Conservation (phyloP, 495 filamentous ascomycete species). For the Thermothielavioides terrestris region DNA sequence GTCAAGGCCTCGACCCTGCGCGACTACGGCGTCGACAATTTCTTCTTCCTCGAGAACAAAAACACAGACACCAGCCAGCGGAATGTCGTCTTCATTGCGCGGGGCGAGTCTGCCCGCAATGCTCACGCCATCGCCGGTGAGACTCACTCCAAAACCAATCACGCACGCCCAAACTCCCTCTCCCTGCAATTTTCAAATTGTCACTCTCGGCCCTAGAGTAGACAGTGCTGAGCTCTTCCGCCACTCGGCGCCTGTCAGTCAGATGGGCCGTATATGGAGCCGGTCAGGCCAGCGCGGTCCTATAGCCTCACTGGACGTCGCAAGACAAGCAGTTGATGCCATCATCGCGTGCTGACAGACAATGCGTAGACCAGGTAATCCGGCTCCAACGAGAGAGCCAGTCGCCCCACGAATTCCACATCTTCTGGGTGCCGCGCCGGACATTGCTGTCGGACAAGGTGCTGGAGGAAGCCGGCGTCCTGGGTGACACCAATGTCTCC, state of each 20-base stretch:
- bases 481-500: conserved; percentile 82
- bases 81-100: conserved; percentile 87
- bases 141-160: no score
- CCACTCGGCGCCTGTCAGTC: conserved; percentile 6
- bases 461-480: conserved; percentile 84
- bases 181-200: conserved; percentile 3
- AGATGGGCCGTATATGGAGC: conserved; percentile 19
- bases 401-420: conserved; percentile 85
- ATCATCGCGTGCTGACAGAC: conserved; percentile 32
- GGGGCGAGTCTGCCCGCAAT: conserved; percentile 77
- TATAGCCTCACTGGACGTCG: conserved; percentile 8
- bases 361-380: conserved; percentile 72
- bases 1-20: conserved; percentile 77
- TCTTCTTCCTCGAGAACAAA: conserved; percentile 90
- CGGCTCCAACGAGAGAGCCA: conserved; percentile 74
- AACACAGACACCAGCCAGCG: conserved; percentile 86
- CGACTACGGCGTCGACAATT: conserved; percentile 93
- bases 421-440: conserved; percentile 88
- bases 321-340: conserved; percentile 1
- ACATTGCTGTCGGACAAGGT: conserved; percentile 87
- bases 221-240: conserved; percentile 20
- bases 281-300: conserved; percentile 15
- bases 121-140: conserved; percentile 82
- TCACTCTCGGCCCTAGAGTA: conserved; percentile 14
- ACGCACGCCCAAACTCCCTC: neutral